Base-by-base conservation (phyloP, 352 stramenopile species). In the Globisporangium mamillatum region DNA sequence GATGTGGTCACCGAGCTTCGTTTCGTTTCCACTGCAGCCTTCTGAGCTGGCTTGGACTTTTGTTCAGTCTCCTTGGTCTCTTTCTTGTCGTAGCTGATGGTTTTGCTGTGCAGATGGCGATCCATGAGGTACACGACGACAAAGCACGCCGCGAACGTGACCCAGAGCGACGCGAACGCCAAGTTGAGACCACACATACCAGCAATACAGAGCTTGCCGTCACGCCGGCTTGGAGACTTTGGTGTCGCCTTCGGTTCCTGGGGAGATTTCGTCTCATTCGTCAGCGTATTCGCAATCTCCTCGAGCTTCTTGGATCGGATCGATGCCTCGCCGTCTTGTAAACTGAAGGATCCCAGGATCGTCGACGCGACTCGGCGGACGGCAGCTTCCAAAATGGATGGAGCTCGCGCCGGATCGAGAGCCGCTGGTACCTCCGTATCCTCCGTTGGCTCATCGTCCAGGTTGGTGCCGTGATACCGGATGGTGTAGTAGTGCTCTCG, bases 51-150 rank as follows among this genome's bases (percentile, higher is more conserved):
- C 38, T 27, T 41, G 27, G 22, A n/a, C 38, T 36, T 67, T 3
- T 27, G 1, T 18, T 44, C 3, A 25, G 29, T 52, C 48, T 34
- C 22, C 6, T 38, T 29, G n/a, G 14, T 55, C 6, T 58, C 3
- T 24, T 29, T 54, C n/a, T 20, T 29, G 61, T 10, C n/a, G 12
- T 67, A 5, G 3, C 2, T 2, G 3, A 8, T 0, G 34, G 25
- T 24, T 38, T 60, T 58, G 22, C 36, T 58, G 38, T 73, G 57
- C 20, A 63, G 58, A 5, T 59, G 57, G 5, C 24, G 63, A 48
- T 84, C 77, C 27, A 78, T 64, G 7, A 84, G 44, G 63, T 78
- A 84, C 12, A 84, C 63, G 4, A 84, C 75, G 2, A 77, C 54
- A 52, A 75, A 66, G 59, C 77, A 84, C 14, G 76, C 66, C 22